Evolutionary conservation across 331 rosid species (phyloP), one percentile per base, ranked within the genome.

Genomic region (Phaseolus coccineus): DNA sequence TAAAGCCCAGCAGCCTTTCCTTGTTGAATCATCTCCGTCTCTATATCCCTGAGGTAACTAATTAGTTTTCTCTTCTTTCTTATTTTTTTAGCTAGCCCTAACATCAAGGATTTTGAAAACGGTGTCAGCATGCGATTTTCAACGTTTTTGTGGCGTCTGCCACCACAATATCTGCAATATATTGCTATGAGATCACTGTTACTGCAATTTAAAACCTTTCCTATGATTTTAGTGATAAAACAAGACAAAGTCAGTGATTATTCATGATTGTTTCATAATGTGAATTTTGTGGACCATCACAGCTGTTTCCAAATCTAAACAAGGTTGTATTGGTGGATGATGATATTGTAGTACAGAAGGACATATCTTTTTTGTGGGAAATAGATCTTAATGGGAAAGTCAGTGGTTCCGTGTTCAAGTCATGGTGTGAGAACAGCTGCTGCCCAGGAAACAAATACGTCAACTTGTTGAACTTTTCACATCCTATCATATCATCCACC

Each of bases 241-340:
- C 46, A 7, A 8, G 10, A 7, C 46, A 40, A 40, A 40, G 11
- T 40, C 3, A 40, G 10, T 40, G 46, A 7, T 6, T 39, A 39
- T 39, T 19, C 22, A 19, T 19, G 22, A 19, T 19, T 19, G 22
- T 19, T 39, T 39, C 44, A 39, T 39, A 39, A 39, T 39, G 44
- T 39, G 44, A 39, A 39, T 39, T 84, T 85, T 77, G 31, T 87
- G 57, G 74, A 40, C 61, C 73, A 51, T 72, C 85, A 51, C 96
- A 91, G 97, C 84, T 93, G 78, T 93, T 93, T 93, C 97, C 97
- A 70, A 90, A 89, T 84, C 93, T 93, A 65, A 78, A 87, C 74
- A 89, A 89, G 91, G 77, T 93, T 10, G 82, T 91, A 59, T 81
- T 89, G 71, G 73, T 93, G 89, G 97, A 93, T 63, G 97, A 93